Evolutionary conservation across 352 stramenopile species (phyloP), one percentile per base, ranked within the genome.

Genomic region (Plasmopara muralis): DNA sequence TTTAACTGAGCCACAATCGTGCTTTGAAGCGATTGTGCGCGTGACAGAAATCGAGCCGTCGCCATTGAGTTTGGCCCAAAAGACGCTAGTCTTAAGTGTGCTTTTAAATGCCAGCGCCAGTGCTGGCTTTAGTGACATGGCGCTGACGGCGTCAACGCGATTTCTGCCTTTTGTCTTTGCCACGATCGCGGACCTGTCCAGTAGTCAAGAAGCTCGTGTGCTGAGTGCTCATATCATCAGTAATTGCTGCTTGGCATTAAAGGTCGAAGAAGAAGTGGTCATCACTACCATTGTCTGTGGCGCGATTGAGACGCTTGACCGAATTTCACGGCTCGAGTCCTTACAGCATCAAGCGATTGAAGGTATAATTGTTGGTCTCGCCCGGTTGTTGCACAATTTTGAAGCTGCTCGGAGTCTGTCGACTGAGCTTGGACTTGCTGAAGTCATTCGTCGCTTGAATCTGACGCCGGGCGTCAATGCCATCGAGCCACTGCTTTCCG

Each of bases 161-260:
- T 83, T 86, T 47, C 52, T 92, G 12, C 74, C 81, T 18, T 87
- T 89, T 46, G 74, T 85, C 33, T 92, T 89, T 55, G 50, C 60
- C 2, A 59, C 62, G 10, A 78, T 89, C 46, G 63, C 70, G 2
- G 68, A 75, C 34, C 33, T 43, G 14, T 68, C 71, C 16, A 51
- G 57, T 0, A 60, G 62, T 18, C 51, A 72, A 35, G 66, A 86
- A 29, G 48, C 73, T 47, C 68, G 77, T 18, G 60, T 85, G 18
- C 50, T 92, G 14, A 74, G 76, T 18, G 71, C 76, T 29, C 70
- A 70, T 40, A 57, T 89, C 20, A 70, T 92, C 31, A 71, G 74
- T 61, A 92, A 92, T 51, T 87, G 77, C 60, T 87, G 72, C 44
- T 60, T 85, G 38, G 70, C 76, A 14, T 68, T 87, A 42, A 57